Percentiles rank a stretch among this genome's conserved stretches.
phyloP scores from a whole-genome alignment of 768 basidiomycete species.

The Boletus sp. region DNA sequence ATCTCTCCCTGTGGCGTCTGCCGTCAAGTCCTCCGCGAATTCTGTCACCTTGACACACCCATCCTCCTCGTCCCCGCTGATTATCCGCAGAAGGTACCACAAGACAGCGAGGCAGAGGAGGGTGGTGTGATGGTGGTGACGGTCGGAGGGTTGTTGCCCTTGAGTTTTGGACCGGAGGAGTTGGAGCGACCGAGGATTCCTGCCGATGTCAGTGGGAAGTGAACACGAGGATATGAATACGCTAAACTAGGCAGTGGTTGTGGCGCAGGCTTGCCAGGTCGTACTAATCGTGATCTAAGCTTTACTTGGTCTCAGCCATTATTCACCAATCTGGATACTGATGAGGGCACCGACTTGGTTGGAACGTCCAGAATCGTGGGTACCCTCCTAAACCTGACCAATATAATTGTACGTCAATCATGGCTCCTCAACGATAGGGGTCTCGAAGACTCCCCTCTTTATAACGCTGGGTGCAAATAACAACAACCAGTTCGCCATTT shows the following conservation, averaged over 20 bases:
- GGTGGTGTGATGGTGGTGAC: conserved; percentile 61
- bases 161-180: conserved; percentile 90
- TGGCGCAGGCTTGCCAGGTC: too few relatives aligned
- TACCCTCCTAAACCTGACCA: too few relatives aligned
- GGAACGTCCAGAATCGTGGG: too few relatives aligned
- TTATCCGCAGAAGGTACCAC: conserved; percentile 42
- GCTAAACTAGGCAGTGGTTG: background rate
- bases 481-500: too few relatives aligned
- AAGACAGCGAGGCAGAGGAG: conserved; percentile 20
- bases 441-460: too few relatives aligned
- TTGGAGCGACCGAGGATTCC: conserved; percentile 47
- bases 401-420: too few relatives aligned
- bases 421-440: too few relatives aligned
- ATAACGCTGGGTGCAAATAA: too few relatives aligned
- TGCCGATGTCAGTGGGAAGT: background rate
- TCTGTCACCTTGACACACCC: conserved; percentile 73
- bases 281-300: too few relatives aligned
- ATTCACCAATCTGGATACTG: too few relatives aligned
- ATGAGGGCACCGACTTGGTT: too few relatives aligned
- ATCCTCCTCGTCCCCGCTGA: conserved; percentile 68
- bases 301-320: too few relatives aligned
- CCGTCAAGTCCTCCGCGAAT: conserved; percentile 87
- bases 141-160: conserved; percentile 71
- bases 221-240: background rate
- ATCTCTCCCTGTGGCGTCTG: conserved; percentile 93